A percentile compares a stretch with the other conserved stretches of the same genome.
Evolutionary conservation across 2,329 filamentous ascomycete species (phyloP).

Genomic region (Volutella citrinella): DNA sequence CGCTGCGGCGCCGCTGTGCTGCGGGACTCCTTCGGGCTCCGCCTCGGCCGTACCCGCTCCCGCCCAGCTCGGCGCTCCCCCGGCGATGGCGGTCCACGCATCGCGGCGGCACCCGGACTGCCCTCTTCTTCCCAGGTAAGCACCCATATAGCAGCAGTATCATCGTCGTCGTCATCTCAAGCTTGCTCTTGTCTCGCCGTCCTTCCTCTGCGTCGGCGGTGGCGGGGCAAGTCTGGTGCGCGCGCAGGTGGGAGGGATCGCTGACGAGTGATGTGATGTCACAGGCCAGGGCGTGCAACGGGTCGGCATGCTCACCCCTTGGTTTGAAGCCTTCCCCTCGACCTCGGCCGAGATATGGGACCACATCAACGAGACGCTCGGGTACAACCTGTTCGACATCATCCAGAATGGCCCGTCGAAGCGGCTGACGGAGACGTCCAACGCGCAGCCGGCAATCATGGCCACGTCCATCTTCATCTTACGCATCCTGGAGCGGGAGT

Average conservation of each 20-base stretch:
- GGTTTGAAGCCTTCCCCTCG: constrained; percentile 80
- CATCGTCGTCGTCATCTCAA: too few species aligned
- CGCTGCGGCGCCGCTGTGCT: constrained; percentile 27
- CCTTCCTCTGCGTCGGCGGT: too few species aligned
- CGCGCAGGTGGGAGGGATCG: too few species aligned
- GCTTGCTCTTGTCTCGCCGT: too few species aligned
- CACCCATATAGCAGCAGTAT: too few species aligned
- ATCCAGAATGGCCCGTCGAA: constrained; percentile 79
- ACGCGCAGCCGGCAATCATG: constrained; percentile 96
- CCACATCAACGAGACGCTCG: constrained; percentile 77
- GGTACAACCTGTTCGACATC: constrained; percentile 70
- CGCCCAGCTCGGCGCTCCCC: constrained; percentile 8
- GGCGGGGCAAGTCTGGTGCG: too few species aligned
- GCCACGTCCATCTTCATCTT: constrained; percentile 88
- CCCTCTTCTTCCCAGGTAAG: constrained; percentile 59
- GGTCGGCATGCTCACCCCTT: constrained; percentile 81
- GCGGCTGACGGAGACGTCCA: constrained; percentile 74
- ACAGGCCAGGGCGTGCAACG: constrained; percentile 84
- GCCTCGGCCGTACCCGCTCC: constrained; percentile 1
- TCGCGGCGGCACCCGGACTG: constrained; percentile 45
- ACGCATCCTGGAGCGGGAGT: constrained; percentile 81
- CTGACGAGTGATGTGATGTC: background rate
- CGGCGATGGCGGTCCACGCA: constrained; percentile 31
- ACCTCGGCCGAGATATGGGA: constrained; percentile 76
- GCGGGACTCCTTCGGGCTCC: constrained; percentile 11